Conservation (phyloP, 345 rosid species). For the Hypericum perforatum region DNA sequence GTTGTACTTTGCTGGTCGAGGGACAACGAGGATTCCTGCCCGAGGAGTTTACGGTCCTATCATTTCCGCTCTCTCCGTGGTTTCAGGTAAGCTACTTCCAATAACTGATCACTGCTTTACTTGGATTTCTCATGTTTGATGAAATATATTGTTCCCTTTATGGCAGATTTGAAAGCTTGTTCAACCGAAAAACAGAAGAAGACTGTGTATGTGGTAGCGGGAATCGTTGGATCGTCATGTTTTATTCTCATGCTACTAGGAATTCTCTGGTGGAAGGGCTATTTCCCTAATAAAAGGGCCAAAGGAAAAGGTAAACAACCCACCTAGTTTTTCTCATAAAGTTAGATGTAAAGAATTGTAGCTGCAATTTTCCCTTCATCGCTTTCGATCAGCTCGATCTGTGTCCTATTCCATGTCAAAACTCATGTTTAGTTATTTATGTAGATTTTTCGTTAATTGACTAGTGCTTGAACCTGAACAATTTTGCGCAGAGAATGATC, state of each 20-base stretch:
- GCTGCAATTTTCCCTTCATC: too few relatives aligned
- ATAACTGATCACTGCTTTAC: constrained; percentile 1
- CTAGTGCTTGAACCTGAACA: neutral
- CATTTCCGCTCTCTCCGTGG: constrained; percentile 46
- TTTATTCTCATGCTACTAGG: constrained; percentile 11
- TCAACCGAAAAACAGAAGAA: constrained; percentile 8
- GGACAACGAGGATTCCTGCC: constrained; percentile 31
- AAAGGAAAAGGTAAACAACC: constrained; percentile 10
- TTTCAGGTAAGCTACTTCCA: constrained; percentile 37
- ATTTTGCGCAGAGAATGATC: constrained; percentile 24
- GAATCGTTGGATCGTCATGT: constrained; percentile 16
- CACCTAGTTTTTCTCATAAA: neutral
- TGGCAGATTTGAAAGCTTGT: constrained; percentile 16
- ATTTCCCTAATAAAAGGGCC: constrained; percentile 9
- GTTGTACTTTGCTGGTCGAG: constrained; percentile 57
- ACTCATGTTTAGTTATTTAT: too few relatives aligned
- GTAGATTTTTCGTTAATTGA: neutral
- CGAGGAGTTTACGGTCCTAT: constrained; percentile 53
- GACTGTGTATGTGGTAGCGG: constrained; percentile 1
- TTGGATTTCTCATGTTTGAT: neutral
- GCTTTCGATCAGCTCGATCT: neutral
- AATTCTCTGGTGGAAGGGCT: constrained; percentile 18
- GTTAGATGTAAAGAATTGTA: too few relatives aligned
- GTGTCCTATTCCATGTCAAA: neutral
- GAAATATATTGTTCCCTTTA: neutral